Base-by-base conservation (phyloP, 2,329 filamentous ascomycete genomes). In the Gyromitra esculenta region DNA sequence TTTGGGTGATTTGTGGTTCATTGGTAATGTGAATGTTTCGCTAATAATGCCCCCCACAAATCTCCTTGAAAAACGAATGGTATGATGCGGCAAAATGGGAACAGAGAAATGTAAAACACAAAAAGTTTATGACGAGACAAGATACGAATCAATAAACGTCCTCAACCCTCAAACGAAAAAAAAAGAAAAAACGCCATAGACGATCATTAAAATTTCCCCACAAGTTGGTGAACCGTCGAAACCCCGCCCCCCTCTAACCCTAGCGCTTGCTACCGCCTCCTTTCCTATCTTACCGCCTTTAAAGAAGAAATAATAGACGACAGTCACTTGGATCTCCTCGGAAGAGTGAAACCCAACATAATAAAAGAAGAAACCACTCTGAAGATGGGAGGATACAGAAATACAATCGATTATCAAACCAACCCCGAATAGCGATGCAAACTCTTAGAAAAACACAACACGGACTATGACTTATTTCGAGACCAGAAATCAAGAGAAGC, bases 401-500 rank as follows among this genome's bases (percentile, higher is more conserved):
- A 75, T 54, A 69, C 71, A 63, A 60, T 64, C n/a, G 64, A 63
- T 69, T 37, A 57, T 69, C 65, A 75, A 70, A 65, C 72, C 25
- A 75, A 74, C 72, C 64, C 35, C 72, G 65, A 54, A 75, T 70
- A 71, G 70, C 50, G 60, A 65, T 71, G 72, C 25, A 43, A 71
- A 39, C 45, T 39, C 64, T 39, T 54, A 60, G 48, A 25, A 62
- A 57, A 68, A 75, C 64, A 74, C 54, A 68, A 37, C 43, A 63
- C 13, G 25, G 50, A 54, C 60, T 77, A 77, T 52, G 54, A 60
- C 71, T 77, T 77, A 35, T 59, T 73, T 31, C 75, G 64, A n/a
- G 57, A 78, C 75, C 75, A 99, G 86, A 99, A 99, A 85, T 99
- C 96, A 82, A 99, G 89, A 78, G 93, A 94, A 81, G 96, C 94